Evolutionary conservation across 2,329 filamentous ascomycete species (phyloP).

Genomic region (Alternaria brassicae): DNA sequence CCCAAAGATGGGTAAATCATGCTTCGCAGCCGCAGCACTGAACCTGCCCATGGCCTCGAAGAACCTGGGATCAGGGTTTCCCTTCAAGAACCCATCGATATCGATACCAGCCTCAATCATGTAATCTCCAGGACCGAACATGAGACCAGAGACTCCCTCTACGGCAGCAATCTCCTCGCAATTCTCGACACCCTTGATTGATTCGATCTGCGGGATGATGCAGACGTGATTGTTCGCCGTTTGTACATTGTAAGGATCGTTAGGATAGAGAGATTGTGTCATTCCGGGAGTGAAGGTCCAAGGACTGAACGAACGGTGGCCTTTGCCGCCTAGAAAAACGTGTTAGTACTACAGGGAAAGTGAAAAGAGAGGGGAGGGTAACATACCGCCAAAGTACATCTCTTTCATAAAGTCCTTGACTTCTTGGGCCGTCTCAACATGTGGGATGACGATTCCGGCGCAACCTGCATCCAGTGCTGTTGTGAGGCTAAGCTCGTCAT

Average conservation of each 20-base stretch:
- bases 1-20: slow-evolving; percentile 33
- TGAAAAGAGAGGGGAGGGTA: background rate
- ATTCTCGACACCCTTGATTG: slow-evolving; percentile 36
- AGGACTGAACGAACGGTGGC: slow-evolving; percentile 36
- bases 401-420: slow-evolving; percentile 34
- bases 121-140: slow-evolving; percentile 38
- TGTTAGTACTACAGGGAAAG: background rate
- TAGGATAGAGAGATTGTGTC: slow-evolving; percentile 27
- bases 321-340: slow-evolving; percentile 11
- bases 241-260: slow-evolving; percentile 33
- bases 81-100: slow-evolving; percentile 18
- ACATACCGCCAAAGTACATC: slow-evolving; percentile 27
- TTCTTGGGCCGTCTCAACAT: slow-evolving; percentile 33
- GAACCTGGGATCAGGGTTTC: slow-evolving; percentile 27
- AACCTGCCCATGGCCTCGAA: slow-evolving; percentile 30
- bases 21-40: slow-evolving; percentile 29
- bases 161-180: slow-evolving; percentile 37
- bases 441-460: slow-evolving; percentile 33
- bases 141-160: slow-evolving; percentile 31
- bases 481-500: slow-evolving; percentile 31
- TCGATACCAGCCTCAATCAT: slow-evolving; percentile 37
- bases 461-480: slow-evolving; percentile 38
- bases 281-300: slow-evolving; percentile 37
- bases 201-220: slow-evolving; percentile 38
- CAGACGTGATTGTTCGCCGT: slow-evolving; percentile 37